Base-by-base conservation (phyloP, 345 rosid genomes). In the Raphanus sativus region DNA sequence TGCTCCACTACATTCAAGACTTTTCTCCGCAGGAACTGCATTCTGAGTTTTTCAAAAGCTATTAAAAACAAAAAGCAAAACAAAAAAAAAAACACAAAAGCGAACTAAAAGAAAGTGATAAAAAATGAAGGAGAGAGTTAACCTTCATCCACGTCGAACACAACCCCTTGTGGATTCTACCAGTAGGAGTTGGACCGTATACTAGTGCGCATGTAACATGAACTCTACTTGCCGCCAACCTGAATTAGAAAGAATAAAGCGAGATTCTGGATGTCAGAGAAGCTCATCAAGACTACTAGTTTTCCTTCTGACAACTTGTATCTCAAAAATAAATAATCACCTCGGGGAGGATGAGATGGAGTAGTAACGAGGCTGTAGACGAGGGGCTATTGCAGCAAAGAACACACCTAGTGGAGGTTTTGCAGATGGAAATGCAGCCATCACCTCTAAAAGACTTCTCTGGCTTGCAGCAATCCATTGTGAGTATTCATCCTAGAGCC, bases 71-170 rank as follows among this genome's bases (percentile, higher is more conserved):
- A 25, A 52, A 55, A 66, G 2, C 1, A 34, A 38, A 38, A 38
- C 45, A 38, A 77, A 38, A 38, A 38, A 12, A 38, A 77, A 25
- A 69, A 66, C 13, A 5, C 75, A 17, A 54, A 56, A 67, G 56
- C 36, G 11, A 32, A 36, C 2, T 48, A 10, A 29, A n/a, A 17
- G 38, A 15, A 5, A 38, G 26, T 17, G 25, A 2, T 2, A 29
- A 38, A n/a, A n/a, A 29, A 10, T 6, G 38, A 61, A 17, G 73
- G 73, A 36, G 29, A 74, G 58, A 21, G 26, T 13, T 73, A 88
- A 88, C 97, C 97, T 89, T 92, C 91, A 92, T 90, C 99, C 99
- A 95, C 30, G 97, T 95, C 17, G 99, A 95, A 83, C 99, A 95
- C 72, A 95, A 83, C 76, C 99, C 99, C 77, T 80, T 89, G 84